Conservation (phyloP, 164 flowering plant genomes). For the Berberis thunbergii region DNA sequence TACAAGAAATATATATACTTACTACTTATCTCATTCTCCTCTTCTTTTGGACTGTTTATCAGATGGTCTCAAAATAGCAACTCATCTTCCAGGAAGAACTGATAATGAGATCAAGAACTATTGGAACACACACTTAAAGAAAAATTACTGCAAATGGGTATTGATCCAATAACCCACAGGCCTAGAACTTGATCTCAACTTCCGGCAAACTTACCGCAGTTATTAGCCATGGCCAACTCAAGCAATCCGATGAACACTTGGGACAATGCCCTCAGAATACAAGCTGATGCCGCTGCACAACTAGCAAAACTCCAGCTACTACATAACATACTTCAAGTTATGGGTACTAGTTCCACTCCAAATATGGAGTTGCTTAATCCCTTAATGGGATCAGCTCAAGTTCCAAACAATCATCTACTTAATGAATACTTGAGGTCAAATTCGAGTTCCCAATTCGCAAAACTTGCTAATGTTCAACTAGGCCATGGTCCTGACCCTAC, state of each 20-base stretch:
- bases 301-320: constrained; percentile 37
- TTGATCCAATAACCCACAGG: constrained; percentile 60
- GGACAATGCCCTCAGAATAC: constrained; percentile 35
- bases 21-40: neutral
- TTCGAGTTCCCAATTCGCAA: constrained; percentile 8
- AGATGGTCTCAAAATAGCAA: constrained; percentile 79
- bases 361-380: constrained; percentile 12
- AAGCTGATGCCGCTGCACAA: constrained; percentile 31
- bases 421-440: constrained; percentile 8
- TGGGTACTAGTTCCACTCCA: constrained; percentile 19
- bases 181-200: constrained; percentile 46
- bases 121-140: constrained; percentile 69
- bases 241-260: constrained; percentile 24
- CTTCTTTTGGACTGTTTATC: neutral
- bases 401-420: constrained; percentile 1
- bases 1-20: no score
- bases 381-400: constrained; percentile 5
- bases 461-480: constrained; percentile 1
- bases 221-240: constrained; percentile 22
- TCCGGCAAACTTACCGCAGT: constrained; percentile 29
- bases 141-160: constrained; percentile 55
- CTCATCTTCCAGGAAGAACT: constrained; percentile 60
- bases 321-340: constrained; percentile 32
- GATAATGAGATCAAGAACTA: constrained; percentile 69
- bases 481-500: constrained; percentile 5